Evolutionary conservation across 2,329 filamentous ascomycete species (phyloP).

Genomic region (Fusarium penzigii): DNA sequence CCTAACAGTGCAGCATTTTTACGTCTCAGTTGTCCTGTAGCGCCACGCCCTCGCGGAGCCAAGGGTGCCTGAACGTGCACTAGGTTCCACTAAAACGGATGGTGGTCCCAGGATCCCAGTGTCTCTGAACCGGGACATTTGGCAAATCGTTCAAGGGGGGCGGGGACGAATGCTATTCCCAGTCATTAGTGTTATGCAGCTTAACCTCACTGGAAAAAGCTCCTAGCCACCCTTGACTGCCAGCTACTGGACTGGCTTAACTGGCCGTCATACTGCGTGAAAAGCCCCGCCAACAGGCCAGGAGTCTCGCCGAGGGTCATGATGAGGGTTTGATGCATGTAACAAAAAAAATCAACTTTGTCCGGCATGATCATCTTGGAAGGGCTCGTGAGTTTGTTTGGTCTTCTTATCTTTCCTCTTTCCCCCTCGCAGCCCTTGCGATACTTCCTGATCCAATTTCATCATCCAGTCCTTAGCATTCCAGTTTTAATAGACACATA

Average conservation of each 20-base stretch:
- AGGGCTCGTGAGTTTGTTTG: slow-evolving; percentile 10
- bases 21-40: slow-evolving; percentile 7
- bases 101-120: background rate
- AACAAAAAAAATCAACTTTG: slow-evolving; percentile 22
- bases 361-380: slow-evolving; percentile 13
- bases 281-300: slow-evolving; percentile 13
- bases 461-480: slow-evolving; percentile 21
- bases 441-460: slow-evolving; percentile 1
- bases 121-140: slow-evolving; percentile 3
- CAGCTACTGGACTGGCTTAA: background rate
- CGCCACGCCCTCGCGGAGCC: slow-evolving; percentile 11
- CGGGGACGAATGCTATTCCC: slow-evolving; percentile 5
- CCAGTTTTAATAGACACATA: slow-evolving; percentile 16
- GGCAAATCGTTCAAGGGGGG: slow-evolving; percentile 6
- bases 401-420: slow-evolving; percentile 13
- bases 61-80: slow-evolving; percentile 9
- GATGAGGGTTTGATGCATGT: slow-evolving; percentile 20
- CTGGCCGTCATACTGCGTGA: background rate
- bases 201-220: slow-evolving; percentile 14
- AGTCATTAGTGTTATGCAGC: slow-evolving; percentile 13
- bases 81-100: slow-evolving; percentile 13
- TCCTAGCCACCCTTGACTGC: slow-evolving; percentile 2
- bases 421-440: slow-evolving; percentile 3
- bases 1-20: background rate
- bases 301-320: slow-evolving; percentile 15